Percentiles rank a stretch among this genome's conserved stretches.
Conservation (phyloP, 1,284 basidiomycete species). For the Ganoderma multipileum region DNA sequence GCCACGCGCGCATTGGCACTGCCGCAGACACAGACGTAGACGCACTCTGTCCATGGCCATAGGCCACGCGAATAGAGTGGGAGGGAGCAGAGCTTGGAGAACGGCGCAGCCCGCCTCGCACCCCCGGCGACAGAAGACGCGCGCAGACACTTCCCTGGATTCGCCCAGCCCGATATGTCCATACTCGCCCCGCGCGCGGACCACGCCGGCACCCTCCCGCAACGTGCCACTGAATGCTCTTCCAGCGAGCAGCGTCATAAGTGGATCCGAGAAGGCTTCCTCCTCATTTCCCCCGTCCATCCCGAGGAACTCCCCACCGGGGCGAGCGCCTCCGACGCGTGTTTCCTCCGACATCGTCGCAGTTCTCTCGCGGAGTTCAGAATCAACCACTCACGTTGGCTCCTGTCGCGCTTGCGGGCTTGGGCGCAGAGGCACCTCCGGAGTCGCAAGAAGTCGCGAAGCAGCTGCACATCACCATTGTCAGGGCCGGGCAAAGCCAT, state of each 20-base stretch:
- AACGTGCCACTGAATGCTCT: slow-evolving; percentile 12
- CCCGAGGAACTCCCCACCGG: slow-evolving; percentile 10
- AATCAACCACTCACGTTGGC: background rate
- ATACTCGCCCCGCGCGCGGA: slow-evolving; percentile 8
- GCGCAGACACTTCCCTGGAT: slow-evolving; percentile 17
- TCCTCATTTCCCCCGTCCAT: slow-evolving; percentile 20
- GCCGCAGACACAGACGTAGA: slow-evolving; percentile 16
- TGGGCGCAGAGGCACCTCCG: slow-evolving; percentile 25
- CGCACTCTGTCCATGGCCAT: slow-evolving; percentile 19
- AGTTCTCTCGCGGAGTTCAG: slow-evolving; percentile 1
- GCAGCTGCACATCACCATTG: slow-evolving; percentile 19
- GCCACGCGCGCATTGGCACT: slow-evolving; percentile 29
- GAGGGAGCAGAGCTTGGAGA: slow-evolving; percentile 20
- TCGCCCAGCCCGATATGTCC: slow-evolving; percentile 23
- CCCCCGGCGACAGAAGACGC: slow-evolving; percentile 19
- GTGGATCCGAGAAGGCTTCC: slow-evolving; percentile 24
- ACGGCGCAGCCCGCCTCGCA: slow-evolving; percentile 31
- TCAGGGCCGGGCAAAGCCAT: slow-evolving; percentile 5
- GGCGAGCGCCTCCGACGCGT: slow-evolving; percentile 8
- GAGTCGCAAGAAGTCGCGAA: slow-evolving; percentile 32
- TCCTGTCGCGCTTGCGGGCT: background rate
- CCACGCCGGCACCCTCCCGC: slow-evolving; percentile 2
- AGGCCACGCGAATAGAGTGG: slow-evolving; percentile 26
- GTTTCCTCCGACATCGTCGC: slow-evolving; percentile 17
- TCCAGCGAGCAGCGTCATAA: slow-evolving; percentile 19